A percentile compares a stretch with the other conserved stretches of the same genome.
These are phyloP conservation scores for Linaria vulgaris DNA, from an alignment of 257 asterid genomes.

Conservation along the genomic window DNA sequence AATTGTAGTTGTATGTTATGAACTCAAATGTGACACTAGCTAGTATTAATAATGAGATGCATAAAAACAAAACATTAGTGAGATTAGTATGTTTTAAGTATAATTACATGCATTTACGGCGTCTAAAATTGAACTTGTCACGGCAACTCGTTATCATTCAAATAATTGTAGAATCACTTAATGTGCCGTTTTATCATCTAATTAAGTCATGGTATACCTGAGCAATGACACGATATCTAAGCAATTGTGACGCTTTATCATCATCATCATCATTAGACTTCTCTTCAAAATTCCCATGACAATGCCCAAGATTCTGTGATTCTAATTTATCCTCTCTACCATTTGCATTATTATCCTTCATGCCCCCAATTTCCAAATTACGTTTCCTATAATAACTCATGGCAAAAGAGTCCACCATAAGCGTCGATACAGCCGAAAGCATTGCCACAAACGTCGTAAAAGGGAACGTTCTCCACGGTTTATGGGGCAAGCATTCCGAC, in stretches of 20 bases:
- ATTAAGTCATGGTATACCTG: too few relatives aligned
- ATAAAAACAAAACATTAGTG: background rate
- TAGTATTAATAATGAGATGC: too few relatives aligned
- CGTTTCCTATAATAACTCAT: slow-evolving; percentile 35
- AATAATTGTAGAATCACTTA: too few relatives aligned
- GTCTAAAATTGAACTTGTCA: too few relatives aligned
- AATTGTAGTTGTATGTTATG: too few relatives aligned
- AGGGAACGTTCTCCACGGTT: slow-evolving; percentile 40
- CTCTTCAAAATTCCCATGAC: background rate
- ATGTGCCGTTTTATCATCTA: too few relatives aligned
- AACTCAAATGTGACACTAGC: background rate
- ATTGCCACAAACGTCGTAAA: slow-evolving; percentile 46
- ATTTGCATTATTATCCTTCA: background rate
- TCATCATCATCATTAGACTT: background rate
- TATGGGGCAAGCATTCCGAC: slow-evolving; percentile 38
- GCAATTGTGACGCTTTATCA: slow-evolving; percentile 1
- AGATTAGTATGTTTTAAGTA: background rate
- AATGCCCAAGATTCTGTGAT: slow-evolving; percentile 22
- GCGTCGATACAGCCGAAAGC: slow-evolving; percentile 37
- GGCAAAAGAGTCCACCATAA: slow-evolving; percentile 40
- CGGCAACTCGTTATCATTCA: too few relatives aligned
- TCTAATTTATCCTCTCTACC: slow-evolving; percentile 1
- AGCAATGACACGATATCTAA: slow-evolving; percentile 21
- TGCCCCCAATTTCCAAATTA: background rate
- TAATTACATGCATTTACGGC: too few relatives aligned